phyloP scores from a whole-genome alignment of 257 asterid species.

The Solanum sejunctum region DNA sequence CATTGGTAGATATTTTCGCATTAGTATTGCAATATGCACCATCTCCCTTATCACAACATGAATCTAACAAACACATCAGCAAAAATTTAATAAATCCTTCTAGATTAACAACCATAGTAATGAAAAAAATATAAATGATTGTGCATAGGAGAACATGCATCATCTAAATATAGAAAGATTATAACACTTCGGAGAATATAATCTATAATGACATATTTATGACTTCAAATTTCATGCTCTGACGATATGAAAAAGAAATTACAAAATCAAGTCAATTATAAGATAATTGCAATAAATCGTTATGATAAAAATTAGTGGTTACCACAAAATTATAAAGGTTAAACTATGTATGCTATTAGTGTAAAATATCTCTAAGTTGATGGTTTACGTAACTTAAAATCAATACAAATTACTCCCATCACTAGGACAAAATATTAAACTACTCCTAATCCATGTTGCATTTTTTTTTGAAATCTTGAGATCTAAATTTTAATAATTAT shows the following conservation, averaged over 20 bases:
- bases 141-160: background rate
- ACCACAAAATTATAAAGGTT: background rate
- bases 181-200: background rate
- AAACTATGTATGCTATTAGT: background rate
- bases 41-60: conserved; percentile 28
- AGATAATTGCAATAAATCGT: background rate
- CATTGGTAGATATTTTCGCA: conserved; percentile 10
- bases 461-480: too few species aligned
- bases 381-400: too few species aligned
- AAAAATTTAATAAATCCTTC: background rate
- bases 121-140: too few species aligned
- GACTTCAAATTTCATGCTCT: background rate
- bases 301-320: background rate
- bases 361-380: too few species aligned
- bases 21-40: conserved; percentile 28
- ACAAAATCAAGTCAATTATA: background rate
- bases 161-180: background rate
- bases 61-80: conserved; percentile 11
- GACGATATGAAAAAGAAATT: background rate
- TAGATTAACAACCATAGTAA: background rate
- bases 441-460: too few species aligned
- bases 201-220: background rate
- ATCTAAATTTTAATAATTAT: too few species aligned
- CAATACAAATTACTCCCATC: too few species aligned
- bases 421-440: too few species aligned